These are phyloP conservation scores for Daedaleopsis sinensis DNA, from an alignment of 768 basidiomycete species.

Conservation along the genomic window DNA sequence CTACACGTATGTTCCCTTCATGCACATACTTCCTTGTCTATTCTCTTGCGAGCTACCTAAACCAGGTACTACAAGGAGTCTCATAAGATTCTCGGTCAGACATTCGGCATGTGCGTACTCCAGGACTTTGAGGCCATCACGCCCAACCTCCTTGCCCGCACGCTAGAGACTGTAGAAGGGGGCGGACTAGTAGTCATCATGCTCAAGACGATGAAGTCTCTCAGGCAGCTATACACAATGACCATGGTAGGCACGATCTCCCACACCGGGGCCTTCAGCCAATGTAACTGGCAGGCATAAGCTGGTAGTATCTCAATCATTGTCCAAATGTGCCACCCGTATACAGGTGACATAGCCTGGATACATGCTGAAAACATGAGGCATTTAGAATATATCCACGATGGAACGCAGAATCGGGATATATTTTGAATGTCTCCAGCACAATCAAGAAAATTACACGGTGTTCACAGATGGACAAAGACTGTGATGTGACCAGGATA, in stretches of 20 bases:
- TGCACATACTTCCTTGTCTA: background rate
- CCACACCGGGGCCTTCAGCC: too few species aligned
- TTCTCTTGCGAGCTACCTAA: background rate
- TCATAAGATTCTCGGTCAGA: constrained; percentile 95
- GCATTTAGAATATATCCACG: too few species aligned
- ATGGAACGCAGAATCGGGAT: too few species aligned
- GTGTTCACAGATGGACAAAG: too few species aligned
- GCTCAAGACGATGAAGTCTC: constrained; percentile 92
- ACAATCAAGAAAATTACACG: too few species aligned
- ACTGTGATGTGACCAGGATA: too few species aligned
- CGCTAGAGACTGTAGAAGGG: constrained; percentile 98
- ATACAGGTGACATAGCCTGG: too few species aligned
- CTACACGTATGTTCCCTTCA: constrained; percentile 69
- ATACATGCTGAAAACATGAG: too few species aligned
- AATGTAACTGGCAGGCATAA: too few species aligned
- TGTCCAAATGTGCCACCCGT: too few species aligned
- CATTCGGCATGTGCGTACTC: constrained; percentile 94
- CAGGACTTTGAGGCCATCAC: constrained; percentile 99
- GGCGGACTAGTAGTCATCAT: constrained; percentile 88
- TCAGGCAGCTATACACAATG: constrained; percentile 92
- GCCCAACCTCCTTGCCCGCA: constrained; percentile 93
- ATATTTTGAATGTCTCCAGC: too few species aligned
- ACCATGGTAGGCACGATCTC: constrained; percentile 52
- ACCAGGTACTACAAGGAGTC: constrained; percentile 92
- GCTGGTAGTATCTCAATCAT: too few species aligned